phyloP scores from a whole-genome alignment of 2,329 filamentous ascomycete genomes.

The Aspergillus unguis region DNA sequence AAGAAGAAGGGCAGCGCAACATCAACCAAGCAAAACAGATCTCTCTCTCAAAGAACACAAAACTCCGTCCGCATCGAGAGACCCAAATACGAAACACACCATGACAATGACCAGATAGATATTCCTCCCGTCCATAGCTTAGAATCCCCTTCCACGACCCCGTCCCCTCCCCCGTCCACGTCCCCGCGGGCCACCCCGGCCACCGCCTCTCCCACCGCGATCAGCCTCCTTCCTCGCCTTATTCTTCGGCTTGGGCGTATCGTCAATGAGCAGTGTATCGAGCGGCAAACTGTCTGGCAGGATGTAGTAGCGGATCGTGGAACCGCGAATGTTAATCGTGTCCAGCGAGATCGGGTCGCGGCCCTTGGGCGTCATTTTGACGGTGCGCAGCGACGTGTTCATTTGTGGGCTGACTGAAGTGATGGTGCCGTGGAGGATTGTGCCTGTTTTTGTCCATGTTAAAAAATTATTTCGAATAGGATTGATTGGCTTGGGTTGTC shows the following conservation, averaged over 20 bases:
- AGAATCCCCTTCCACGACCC: slow-evolving; percentile 21
- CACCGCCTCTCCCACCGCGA: slow-evolving; percentile 49
- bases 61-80: slow-evolving; percentile 15
- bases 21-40: neutral
- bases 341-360: slow-evolving; percentile 86
- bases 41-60: neutral
- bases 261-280: slow-evolving; percentile 92
- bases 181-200: slow-evolving; percentile 49
- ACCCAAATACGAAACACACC: slow-evolving; percentile 9
- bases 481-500: neutral
- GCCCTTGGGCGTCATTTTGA: slow-evolving; percentile 91
- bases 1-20: neutral
- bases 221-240: slow-evolving; percentile 89
- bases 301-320: slow-evolving; percentile 94
- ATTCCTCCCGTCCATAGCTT: neutral
- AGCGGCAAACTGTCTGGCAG: slow-evolving; percentile 92
- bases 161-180: slow-evolving; percentile 53
- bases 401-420: slow-evolving; percentile 95
- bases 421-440: slow-evolving; percentile 94
- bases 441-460: slow-evolving; percentile 55
- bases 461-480: neutral
- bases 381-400: slow-evolving; percentile 93
- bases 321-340: slow-evolving; percentile 94
- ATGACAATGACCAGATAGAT: neutral
- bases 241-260: slow-evolving; percentile 98